phyloP scores from a whole-genome alignment of 345 rosid genomes.

The Acer campestre region DNA sequence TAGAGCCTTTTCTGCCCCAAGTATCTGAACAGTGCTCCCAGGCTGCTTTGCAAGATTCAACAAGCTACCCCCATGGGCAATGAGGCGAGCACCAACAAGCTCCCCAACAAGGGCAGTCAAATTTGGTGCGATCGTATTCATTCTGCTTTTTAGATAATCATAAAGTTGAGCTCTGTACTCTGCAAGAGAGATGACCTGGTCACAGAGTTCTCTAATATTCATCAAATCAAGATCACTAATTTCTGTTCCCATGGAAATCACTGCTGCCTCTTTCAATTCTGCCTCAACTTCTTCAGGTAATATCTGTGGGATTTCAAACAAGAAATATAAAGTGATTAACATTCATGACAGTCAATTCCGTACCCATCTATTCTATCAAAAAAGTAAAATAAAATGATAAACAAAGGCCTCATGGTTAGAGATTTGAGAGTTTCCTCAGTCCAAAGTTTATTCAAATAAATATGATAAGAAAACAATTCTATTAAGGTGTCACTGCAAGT shows the following conservation, averaged over 20 bases:
- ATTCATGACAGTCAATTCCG: background rate
- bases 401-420: background rate
- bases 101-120: conserved; percentile 95
- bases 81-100: conserved; percentile 94
- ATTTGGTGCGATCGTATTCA: conserved; percentile 93
- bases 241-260: conserved; percentile 95
- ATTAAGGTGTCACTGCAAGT: background rate
- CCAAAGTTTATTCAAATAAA: background rate
- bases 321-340: background rate
- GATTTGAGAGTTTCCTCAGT: background rate
- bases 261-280: conserved; percentile 79
- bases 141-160: conserved; percentile 85
- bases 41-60: conserved; percentile 93
- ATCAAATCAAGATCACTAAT: conserved; percentile 76
- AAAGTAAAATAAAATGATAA: background rate
- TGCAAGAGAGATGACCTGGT: conserved; percentile 79
- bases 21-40: conserved; percentile 90
- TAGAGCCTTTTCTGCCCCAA: conserved; percentile 93
- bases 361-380: background rate
- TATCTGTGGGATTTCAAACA: conserved; percentile 38
- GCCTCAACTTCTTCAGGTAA: conserved; percentile 72
- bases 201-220: conserved; percentile 79
- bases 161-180: conserved; percentile 91
- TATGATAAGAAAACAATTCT: background rate
- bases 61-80: conserved; percentile 94